phyloP scores from a whole-genome alignment of 257 asterid genomes.

The Cordia subcordata region DNA sequence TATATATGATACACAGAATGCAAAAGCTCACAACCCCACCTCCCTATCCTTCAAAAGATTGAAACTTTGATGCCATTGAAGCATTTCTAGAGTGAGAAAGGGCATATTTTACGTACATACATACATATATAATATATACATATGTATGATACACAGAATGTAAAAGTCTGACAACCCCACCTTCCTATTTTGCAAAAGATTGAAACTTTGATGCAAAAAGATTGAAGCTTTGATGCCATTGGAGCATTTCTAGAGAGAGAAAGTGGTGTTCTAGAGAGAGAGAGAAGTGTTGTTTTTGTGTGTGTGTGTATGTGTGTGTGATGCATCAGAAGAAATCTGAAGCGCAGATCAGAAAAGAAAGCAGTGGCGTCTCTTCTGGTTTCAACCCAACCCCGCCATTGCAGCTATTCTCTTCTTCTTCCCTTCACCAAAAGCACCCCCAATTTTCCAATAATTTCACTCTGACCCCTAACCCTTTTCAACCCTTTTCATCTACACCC shows the following conservation, averaged over 20 bases:
- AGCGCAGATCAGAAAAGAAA: conserved; percentile 98
- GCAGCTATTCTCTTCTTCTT: conserved; percentile 12
- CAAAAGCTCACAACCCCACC: too few species aligned
- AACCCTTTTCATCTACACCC: conserved; percentile 22
- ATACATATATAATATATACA: too few species aligned
- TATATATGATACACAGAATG: too few species aligned
- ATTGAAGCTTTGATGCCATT: background rate
- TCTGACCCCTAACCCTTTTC: conserved; percentile 4
- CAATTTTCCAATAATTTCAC: conserved; percentile 26
- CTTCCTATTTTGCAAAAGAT: too few species aligned
- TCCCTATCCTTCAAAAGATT: too few species aligned
- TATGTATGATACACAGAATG: too few species aligned
- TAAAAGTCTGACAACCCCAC: too few species aligned
- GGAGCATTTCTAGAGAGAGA: background rate
- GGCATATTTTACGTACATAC: too few species aligned
- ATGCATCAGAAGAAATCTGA: conserved; percentile 99
- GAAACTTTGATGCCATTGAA: too few species aligned
- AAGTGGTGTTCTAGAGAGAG: background rate
- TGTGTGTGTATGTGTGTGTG: conserved; percentile 34
- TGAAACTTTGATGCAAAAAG: too few species aligned
- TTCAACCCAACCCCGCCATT: conserved; percentile 77
- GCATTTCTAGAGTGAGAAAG: background rate
- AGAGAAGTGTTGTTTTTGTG: background rate
- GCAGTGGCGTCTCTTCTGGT: conserved; percentile 98
- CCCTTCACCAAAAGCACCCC: conserved; percentile 56